Evolutionary conservation across 371 early-diverging fungal genomes (phyloP), one percentile per base, ranked within the genome.

Genomic region (Batkoa obscura): DNA sequence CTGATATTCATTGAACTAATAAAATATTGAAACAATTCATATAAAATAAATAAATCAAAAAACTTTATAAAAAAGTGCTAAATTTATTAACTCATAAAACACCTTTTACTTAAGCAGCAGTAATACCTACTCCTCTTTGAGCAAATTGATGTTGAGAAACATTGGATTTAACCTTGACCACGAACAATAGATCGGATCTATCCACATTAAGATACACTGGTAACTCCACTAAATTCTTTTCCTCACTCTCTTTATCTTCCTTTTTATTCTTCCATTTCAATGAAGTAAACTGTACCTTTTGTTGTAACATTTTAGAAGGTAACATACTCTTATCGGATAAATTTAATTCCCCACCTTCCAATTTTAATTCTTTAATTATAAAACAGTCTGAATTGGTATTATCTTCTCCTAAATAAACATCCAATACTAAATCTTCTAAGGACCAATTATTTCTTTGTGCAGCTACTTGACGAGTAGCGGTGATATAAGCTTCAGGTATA

Each of bases 401-500:
- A 23, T 50, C 64, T 30, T 67, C 9, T 4, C 50, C 67, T 41
- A 77, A 64, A 50, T 68, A 68, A 5, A 83, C 60, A 56, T 70
- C 66, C 23, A 83, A 57, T 3, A 61, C 62, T n/a, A 85, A 70
- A 60, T 81, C 78, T 68, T 81, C 80, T 23, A 81, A 64, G 45
- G 83, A 83, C 72, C 79, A 80, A 33, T 68, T 62, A 46, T 73
- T 62, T 34, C 62, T 64, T 63, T 81, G 86, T 9, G 94, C 92
- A 0, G 77, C 85, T 4, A 80, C 73, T 65, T 94, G 94, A 52
- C 91, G 75, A 9, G 93, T 84, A 15, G 92, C 94, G 0, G 93
- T 93, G 15, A 93, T 70, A 60, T 80, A 92, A 1, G 94, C 94
- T 67, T 92, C 90, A 32, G 94, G 92, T 47, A 78, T 79, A 68